Percentiles rank a stretch among this genome's conserved stretches.
Evolutionary conservation across 345 rosid genomes (phyloP).

Genomic region (Jatropha curcas): DNA sequence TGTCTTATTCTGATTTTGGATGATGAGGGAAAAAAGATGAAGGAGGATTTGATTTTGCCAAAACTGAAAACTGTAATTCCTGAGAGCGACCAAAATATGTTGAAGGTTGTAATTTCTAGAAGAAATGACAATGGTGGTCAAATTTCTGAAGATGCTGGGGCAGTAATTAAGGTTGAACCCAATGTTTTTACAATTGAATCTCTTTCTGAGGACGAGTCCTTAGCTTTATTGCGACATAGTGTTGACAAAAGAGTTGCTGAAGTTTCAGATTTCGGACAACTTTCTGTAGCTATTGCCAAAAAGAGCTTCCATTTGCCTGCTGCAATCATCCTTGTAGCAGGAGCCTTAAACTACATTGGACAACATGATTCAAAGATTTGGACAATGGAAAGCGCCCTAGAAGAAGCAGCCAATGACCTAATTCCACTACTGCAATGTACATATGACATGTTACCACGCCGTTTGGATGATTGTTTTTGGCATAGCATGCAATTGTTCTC

Average conservation of each 20-base stretch:
- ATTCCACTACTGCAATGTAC: slow-evolving; percentile 26
- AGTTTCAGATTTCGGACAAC: not conserved
- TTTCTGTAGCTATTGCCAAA: not conserved
- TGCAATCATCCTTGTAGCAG: slow-evolving; percentile 38
- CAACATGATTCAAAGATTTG: not conserved
- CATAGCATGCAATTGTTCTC: slow-evolving; percentile 42
- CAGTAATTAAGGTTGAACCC: not conserved
- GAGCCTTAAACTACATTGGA: slow-evolving; percentile 23
- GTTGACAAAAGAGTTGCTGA: not conserved
- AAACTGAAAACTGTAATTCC: not conserved
- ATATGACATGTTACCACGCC: slow-evolving; percentile 17
- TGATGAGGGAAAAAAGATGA: slow-evolving; percentile 29
- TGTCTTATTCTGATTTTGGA: slow-evolving; percentile 48
- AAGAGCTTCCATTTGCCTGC: slow-evolving; percentile 31
- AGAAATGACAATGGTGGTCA: not conserved
- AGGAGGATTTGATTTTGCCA: slow-evolving; percentile 6
- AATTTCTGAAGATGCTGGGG: not conserved
- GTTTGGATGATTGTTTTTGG: slow-evolving; percentile 47
- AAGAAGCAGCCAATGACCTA: slow-evolving; percentile 2
- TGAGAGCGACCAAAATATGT: no score
- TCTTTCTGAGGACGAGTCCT: not conserved
- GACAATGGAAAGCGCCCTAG: not conserved
- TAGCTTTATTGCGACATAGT: slow-evolving; percentile 8
- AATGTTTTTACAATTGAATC: not conserved
- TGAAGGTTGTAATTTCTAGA: slow-evolving; percentile 30